Percentiles rank a stretch among this genome's conserved stretches.
Conservation (phyloP, 805 yeast species). For the Zygosaccharomyces bailii region DNA sequence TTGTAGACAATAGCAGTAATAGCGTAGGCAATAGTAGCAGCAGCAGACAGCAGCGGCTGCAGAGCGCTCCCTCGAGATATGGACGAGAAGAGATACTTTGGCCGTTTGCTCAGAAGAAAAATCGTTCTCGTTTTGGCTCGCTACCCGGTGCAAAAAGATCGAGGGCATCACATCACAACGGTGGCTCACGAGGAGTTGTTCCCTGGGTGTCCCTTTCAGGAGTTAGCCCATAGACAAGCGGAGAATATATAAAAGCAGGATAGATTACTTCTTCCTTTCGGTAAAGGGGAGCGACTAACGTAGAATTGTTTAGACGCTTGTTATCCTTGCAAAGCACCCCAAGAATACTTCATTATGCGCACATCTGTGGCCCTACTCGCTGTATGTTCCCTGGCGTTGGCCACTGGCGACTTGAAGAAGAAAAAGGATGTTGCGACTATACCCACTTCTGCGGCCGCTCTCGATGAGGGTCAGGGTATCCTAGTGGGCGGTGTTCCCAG, state of each 20-base stretch:
- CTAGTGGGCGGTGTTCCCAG: conserved; percentile 2
- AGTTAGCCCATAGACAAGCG: background rate
- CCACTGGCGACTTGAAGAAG: conserved; percentile 40
- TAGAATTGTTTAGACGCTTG: background rate
- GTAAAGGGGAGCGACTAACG: no score
- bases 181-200: background rate
- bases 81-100: background rate
- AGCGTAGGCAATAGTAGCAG: background rate
- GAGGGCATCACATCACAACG: background rate
- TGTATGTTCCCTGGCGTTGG: conserved; percentile 38
- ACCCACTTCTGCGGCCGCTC: background rate
- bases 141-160: background rate
- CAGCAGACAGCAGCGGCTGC: background rate
- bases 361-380: conserved; percentile 1
- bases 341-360: conserved; percentile 1
- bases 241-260: background rate
- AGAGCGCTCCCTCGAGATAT: background rate
- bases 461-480: background rate
- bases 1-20: no score
- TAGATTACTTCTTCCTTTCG: background rate
- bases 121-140: background rate
- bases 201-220: background rate
- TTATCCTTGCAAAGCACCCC: background rate
- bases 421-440: background rate
- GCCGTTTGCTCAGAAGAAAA: background rate